Evolutionary conservation across 108 stramenopile genomes (phyloP), one percentile per base, ranked within the genome.

Genomic region (Stephanodiscus minutulus): DNA sequence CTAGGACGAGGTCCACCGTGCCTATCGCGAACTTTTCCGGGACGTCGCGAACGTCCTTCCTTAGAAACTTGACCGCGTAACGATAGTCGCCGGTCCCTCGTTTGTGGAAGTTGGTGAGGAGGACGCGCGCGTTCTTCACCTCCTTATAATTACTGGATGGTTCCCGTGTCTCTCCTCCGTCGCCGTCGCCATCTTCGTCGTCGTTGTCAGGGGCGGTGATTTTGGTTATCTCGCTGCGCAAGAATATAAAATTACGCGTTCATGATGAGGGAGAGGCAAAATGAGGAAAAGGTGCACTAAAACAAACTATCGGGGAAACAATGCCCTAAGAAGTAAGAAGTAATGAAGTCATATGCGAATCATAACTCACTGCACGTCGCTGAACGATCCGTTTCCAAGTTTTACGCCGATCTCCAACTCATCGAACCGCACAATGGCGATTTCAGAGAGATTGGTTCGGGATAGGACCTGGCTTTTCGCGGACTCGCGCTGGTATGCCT

Each of bases 1-100:
- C 92, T 57, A 91, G 64, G 7, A 88, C 92, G 56, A 93, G 65
- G 64, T 91, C 92, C 49, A 67, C 41, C 5, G 87, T 88, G 7
- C 88, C 92, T 17, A 83, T 58, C 27, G 69, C 64, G 64, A 85
- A 93, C 56, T 85, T 80, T 64, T 88, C 72, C 7, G 83, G 73
- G 8, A 82, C 67, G 10, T 35, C 37, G 61, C 83, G 83, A 9
- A 87, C 64, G 27, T 82, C 77, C 27, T 87, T 81, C 49, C 79
- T 83, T 35, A 92, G 73, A 39, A 85, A 90, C 64, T 92, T 92
- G 44, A 81, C 29, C 22, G 79, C 79, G 41, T 81, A 81, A 24
- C 79, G 68, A 50, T 29, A 72, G 12, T 65, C 61, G 25, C 49
- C 59, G 37, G 58, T 24, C 28, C 3, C 18, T 5, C 74, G 57